Evolutionary conservation across 768 basidiomycete genomes (phyloP).

Genomic region (Ramaria sp.): DNA sequence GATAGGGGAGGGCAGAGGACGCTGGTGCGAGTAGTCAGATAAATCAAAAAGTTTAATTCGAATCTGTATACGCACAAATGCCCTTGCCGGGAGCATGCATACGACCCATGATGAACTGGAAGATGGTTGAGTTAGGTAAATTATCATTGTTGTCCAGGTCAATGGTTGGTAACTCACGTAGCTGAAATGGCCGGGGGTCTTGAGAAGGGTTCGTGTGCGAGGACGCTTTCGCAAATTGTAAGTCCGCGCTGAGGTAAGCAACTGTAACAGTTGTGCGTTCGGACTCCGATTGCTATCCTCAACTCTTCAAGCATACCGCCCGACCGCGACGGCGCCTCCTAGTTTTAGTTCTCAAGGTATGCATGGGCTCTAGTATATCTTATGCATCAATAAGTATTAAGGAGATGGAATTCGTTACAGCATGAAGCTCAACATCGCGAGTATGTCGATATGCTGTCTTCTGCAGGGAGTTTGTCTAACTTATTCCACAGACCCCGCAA

Average conservation of each 20-base stretch:
- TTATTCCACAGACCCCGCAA: slow-evolving; percentile 69
- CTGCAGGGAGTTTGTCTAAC: slow-evolving; percentile 5
- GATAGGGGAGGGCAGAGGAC: slow-evolving; percentile 97
- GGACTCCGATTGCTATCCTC: slow-evolving; percentile 4
- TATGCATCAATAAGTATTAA: no score
- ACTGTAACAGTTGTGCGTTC: slow-evolving; percentile 3
- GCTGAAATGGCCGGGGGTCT: slow-evolving; percentile 1
- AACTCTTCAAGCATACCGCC: slow-evolving; percentile 2
- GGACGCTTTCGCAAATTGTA: slow-evolving; percentile 19
- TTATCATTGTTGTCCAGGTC: background rate
- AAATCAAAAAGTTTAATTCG: background rate
- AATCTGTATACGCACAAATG: slow-evolving; percentile 64
- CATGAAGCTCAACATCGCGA: slow-evolving; percentile 98
- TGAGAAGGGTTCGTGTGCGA: slow-evolving; percentile 26
- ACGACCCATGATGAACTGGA: slow-evolving; percentile 66
- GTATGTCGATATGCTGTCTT: slow-evolving; percentile 36
- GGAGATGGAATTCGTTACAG: slow-evolving; percentile 21
- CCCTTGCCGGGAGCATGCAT: slow-evolving; percentile 99
- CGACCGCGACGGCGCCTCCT: slow-evolving; percentile 27
- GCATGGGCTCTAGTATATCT: slow-evolving; percentile 5
- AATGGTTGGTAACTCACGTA: slow-evolving; percentile 9
- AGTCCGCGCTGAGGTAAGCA: slow-evolving; percentile 8
- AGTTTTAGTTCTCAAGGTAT: slow-evolving; percentile 20
- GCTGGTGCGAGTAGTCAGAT: slow-evolving; percentile 24
- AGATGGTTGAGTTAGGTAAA: background rate